Evolutionary conservation across 2,329 filamentous ascomycete genomes (phyloP).

Genomic region (Teratosphaeria destructans): DNA sequence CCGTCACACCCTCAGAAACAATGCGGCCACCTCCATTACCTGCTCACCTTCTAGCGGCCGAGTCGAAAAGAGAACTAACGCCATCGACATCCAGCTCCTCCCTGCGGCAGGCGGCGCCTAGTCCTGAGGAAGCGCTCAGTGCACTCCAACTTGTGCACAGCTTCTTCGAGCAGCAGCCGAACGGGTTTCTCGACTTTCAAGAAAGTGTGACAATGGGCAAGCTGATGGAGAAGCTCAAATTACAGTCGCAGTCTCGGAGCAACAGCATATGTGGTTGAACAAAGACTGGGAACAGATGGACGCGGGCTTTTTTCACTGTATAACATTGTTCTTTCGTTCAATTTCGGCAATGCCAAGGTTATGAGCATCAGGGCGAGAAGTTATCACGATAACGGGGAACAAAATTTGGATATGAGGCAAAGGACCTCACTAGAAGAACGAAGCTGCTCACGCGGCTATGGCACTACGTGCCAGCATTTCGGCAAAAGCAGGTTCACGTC

Average conservation of each 20-base stretch:
- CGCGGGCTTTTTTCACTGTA: background rate
- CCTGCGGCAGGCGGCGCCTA: slow-evolving; percentile 57
- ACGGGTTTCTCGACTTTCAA: slow-evolving; percentile 60
- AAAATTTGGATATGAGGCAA: background rate
- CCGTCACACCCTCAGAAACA: slow-evolving; percentile 24
- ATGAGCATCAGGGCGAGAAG: background rate
- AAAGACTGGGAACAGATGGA: background rate
- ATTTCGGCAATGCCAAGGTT: background rate
- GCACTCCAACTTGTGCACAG: slow-evolving; percentile 72
- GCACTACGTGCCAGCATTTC: background rate
- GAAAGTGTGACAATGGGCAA: slow-evolving; percentile 71
- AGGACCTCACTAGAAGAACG: slow-evolving; percentile 1
- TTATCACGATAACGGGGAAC: background rate
- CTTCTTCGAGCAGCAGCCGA: slow-evolving; percentile 65
- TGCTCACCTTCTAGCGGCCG: slow-evolving; percentile 18
- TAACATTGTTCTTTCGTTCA: background rate
- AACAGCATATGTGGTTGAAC: slow-evolving; percentile 1
- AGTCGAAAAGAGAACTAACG: slow-evolving; percentile 10
- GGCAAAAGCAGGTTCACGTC: background rate
- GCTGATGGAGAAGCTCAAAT: slow-evolving; percentile 73
- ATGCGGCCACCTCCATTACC: slow-evolving; percentile 40
- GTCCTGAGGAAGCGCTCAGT: slow-evolving; percentile 73
- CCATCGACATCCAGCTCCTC: slow-evolving; percentile 19
- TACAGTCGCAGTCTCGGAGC: slow-evolving; percentile 30
- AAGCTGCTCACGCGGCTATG: slow-evolving; percentile 15